Evolutionary conservation across 148 eudicot genomes (phyloP).

Genomic region (Nyssa sinensis): DNA sequence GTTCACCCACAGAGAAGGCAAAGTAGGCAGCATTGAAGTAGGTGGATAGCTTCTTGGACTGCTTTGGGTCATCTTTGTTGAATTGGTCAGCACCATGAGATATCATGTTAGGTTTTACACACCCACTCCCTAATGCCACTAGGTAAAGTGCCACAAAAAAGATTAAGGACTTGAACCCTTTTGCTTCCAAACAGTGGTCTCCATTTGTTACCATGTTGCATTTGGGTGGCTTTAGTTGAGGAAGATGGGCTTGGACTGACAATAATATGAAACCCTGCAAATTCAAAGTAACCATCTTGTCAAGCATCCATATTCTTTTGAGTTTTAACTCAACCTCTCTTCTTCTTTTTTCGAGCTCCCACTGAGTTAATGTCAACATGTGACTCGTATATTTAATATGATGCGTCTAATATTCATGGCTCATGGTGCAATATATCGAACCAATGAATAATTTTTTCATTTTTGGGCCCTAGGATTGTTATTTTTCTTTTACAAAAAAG

Average conservation of each 20-base stretch:
- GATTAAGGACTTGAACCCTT: conserved; percentile 65
- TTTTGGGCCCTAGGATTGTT: too few relatives aligned
- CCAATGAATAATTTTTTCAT: too few relatives aligned
- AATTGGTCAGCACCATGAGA: conserved; percentile 98
- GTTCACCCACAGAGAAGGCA: conserved; percentile 87
- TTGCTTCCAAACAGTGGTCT: conserved; percentile 57
- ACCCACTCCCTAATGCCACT: conserved; percentile 96
- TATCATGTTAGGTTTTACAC: conserved; percentile 96
- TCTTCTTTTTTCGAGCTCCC: not conserved
- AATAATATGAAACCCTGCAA: conserved; percentile 83
- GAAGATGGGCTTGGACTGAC: conserved; percentile 93
- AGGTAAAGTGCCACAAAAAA: conserved; percentile 82
- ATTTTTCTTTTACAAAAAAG: too few relatives aligned
- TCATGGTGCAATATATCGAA: too few relatives aligned
- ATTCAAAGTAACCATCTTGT: not conserved
- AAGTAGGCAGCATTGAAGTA: conserved; percentile 96
- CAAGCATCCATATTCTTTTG: not conserved
- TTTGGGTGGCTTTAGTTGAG: conserved; percentile 80
- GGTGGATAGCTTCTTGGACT: conserved; percentile 69
- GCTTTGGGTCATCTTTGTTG: conserved; percentile 37
- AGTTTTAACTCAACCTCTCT: too few relatives aligned
- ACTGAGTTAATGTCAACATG: too few relatives aligned
- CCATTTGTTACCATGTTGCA: conserved; percentile 62
- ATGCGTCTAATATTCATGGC: too few relatives aligned
- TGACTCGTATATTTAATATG: too few relatives aligned